Evolutionary conservation across 2,329 filamentous ascomycete genomes (phyloP).

Genomic region (Ascochyta koolunga): DNA sequence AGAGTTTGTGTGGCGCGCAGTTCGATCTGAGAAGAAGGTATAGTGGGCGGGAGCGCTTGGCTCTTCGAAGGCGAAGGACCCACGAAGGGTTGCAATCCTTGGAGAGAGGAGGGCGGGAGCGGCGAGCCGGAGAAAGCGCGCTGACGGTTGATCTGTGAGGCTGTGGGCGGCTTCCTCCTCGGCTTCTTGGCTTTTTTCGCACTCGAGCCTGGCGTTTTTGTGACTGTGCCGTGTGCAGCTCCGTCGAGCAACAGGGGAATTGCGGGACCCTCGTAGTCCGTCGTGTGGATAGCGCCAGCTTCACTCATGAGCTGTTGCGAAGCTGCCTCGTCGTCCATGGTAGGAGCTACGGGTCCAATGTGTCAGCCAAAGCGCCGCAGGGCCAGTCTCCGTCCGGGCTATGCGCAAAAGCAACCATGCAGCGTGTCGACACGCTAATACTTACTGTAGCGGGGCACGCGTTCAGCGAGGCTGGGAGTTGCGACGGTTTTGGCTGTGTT

Average conservation of each 20-base stretch:
- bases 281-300: constrained; percentile 6
- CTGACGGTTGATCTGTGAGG: background rate
- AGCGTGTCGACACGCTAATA: constrained; percentile 7
- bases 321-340: constrained; percentile 28
- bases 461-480: constrained; percentile 15
- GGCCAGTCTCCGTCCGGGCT: background rate
- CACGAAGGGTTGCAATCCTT: background rate
- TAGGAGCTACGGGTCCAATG: constrained; percentile 18
- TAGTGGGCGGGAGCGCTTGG: background rate
- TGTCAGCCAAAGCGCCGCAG: constrained; percentile 15
- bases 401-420: background rate
- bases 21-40: constrained; percentile 9
- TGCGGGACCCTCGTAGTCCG: background rate
- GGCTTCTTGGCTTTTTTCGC: background rate
- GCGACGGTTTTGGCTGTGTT: background rate
- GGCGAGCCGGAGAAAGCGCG: background rate
- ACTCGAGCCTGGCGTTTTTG: background rate
- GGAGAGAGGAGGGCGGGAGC: background rate
- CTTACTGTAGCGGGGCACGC: constrained; percentile 23
- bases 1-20: constrained; percentile 22
- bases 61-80: constrained; percentile 6
- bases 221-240: background rate
- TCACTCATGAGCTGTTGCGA: constrained; percentile 31
- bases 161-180: background rate
- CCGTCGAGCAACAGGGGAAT: constrained; percentile 7